These are phyloP conservation scores for Suillus plorans DNA, from an alignment of 768 basidiomycete species.

Conservation along the genomic window DNA sequence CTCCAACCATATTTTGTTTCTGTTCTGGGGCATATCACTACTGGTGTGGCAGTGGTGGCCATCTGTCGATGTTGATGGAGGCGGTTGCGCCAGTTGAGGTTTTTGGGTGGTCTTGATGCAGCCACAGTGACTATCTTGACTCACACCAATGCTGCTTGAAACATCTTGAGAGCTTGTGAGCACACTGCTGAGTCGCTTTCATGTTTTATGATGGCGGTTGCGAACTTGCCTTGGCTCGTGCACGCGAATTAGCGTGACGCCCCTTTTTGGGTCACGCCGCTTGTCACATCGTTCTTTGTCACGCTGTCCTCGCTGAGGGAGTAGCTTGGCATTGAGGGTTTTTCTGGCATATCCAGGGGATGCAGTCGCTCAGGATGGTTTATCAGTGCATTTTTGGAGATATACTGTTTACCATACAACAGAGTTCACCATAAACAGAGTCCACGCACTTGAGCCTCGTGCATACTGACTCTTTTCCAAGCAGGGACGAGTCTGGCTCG, in stretches of 20 bases:
- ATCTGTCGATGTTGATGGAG: constrained; percentile 4
- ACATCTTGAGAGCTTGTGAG: constrained; percentile 8
- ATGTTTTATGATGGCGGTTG: constrained; percentile 11
- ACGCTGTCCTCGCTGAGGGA: constrained; percentile 9
- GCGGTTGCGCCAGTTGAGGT: constrained; percentile 11
- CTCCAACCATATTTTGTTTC: constrained; percentile 19
- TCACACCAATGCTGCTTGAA: constrained; percentile 28
- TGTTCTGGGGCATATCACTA: constrained; percentile 20
- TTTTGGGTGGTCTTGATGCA: constrained; percentile 5
- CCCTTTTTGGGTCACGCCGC: constrained; percentile 25
- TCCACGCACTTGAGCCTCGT: not conserved
- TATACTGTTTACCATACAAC: not conserved
- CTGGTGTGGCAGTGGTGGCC: constrained; percentile 7
- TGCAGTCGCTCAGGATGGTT: not conserved
- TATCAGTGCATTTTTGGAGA: not conserved
- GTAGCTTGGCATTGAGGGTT: not conserved
- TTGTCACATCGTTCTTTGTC: constrained; percentile 18
- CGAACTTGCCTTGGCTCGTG: constrained; percentile 27
- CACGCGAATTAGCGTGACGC: constrained; percentile 21
- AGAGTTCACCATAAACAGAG: not conserved
- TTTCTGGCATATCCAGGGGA: not conserved
- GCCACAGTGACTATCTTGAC: constrained; percentile 21
- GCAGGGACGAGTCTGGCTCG: not conserved
- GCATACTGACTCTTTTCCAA: not conserved
- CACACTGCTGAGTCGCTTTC: constrained; percentile 13